Conservation (phyloP, 1,284 basidiomycete species). For the Omphalotus olearius region DNA sequence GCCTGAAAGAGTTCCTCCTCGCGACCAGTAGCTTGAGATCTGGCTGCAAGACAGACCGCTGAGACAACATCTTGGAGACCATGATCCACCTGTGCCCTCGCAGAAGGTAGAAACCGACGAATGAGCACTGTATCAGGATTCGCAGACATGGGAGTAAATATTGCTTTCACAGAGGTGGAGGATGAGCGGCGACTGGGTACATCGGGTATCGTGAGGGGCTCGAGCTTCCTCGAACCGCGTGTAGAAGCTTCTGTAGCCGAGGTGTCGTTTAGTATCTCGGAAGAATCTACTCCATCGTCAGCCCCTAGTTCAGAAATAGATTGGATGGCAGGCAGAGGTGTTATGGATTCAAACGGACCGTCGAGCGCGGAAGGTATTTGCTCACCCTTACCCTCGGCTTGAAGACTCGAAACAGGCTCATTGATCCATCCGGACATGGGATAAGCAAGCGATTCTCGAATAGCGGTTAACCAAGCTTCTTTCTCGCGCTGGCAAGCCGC, state of each 20-base stretch:
- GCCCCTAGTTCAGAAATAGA: conserved; percentile 54
- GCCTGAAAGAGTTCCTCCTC: conserved; percentile 62
- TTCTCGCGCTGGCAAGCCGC: conserved; percentile 82
- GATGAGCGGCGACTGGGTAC: conserved; percentile 51
- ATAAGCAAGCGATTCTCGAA: conserved; percentile 44
- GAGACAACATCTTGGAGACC: conserved; percentile 69
- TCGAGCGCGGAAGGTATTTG: conserved; percentile 29
- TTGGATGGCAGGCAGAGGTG: conserved; percentile 51
- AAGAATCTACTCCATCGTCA: conserved; percentile 14
- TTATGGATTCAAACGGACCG: conserved; percentile 34
- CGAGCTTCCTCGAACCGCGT: background rate
- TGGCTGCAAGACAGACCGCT: conserved; percentile 54
- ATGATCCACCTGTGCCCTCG: conserved; percentile 65
- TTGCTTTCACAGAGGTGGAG: conserved; percentile 50
- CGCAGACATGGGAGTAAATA: conserved; percentile 43
- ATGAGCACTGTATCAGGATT: conserved; percentile 62
- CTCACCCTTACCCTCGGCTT: conserved; percentile 36
- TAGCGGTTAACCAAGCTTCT: conserved; percentile 73
- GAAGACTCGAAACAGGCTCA: conserved; percentile 60
- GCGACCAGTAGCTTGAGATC: conserved; percentile 52
- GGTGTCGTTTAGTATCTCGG: conserved; percentile 10
- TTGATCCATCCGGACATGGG: conserved; percentile 42
- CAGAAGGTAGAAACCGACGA: conserved; percentile 62
- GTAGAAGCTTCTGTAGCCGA: background rate
- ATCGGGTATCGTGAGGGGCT: background rate